Percentiles rank a stretch among this genome's conserved stretches.
These are phyloP conservation scores for Trichoderma aggressivum DNA, from an alignment of 2,329 filamentous ascomycete genomes.

Conservation along the genomic window DNA sequence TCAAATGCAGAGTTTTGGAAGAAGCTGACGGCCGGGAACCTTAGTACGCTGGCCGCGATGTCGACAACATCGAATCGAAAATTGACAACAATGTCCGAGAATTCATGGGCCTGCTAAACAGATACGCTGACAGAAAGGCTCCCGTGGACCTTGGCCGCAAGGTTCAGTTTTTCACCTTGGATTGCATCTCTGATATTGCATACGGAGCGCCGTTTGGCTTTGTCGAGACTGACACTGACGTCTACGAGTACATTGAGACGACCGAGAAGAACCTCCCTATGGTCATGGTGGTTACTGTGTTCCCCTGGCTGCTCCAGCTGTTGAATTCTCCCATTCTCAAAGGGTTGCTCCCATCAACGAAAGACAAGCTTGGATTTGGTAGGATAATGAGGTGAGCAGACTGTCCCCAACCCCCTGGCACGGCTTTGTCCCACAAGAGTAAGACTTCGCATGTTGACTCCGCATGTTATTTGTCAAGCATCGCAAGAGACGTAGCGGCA, in stretches of 20 bases:
- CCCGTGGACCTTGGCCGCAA: slow-evolving; percentile 37
- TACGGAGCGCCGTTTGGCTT: slow-evolving; percentile 51
- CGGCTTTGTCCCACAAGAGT: too few species aligned
- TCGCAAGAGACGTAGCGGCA: slow-evolving; percentile 44
- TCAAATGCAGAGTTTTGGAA: neutral
- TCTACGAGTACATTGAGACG: slow-evolving; percentile 47
- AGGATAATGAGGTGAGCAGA: slow-evolving; percentile 43
- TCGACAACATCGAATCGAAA: slow-evolving; percentile 47
- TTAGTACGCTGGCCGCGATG: slow-evolving; percentile 49
- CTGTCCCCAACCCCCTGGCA: neutral
- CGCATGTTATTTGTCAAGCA: slow-evolving; percentile 22
- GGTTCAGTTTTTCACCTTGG: slow-evolving; percentile 52
- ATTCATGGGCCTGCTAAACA: slow-evolving; percentile 19
- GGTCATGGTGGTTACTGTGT: slow-evolving; percentile 23
- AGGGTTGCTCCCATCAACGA: slow-evolving; percentile 39
- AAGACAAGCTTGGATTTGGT: slow-evolving; percentile 38
- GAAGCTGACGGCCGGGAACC: neutral
- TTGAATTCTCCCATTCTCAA: slow-evolving; percentile 41
- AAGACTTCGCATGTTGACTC: neutral
- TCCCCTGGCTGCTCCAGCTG: slow-evolving; percentile 29
- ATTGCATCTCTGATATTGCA: slow-evolving; percentile 52
- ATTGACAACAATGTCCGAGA: slow-evolving; percentile 20
- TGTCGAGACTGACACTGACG: slow-evolving; percentile 45
- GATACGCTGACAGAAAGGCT: slow-evolving; percentile 16
- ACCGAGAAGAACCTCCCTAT: slow-evolving; percentile 29